phyloP scores from a whole-genome alignment of 208 protist genomes.

The Vickermania ingenoplastis region DNA sequence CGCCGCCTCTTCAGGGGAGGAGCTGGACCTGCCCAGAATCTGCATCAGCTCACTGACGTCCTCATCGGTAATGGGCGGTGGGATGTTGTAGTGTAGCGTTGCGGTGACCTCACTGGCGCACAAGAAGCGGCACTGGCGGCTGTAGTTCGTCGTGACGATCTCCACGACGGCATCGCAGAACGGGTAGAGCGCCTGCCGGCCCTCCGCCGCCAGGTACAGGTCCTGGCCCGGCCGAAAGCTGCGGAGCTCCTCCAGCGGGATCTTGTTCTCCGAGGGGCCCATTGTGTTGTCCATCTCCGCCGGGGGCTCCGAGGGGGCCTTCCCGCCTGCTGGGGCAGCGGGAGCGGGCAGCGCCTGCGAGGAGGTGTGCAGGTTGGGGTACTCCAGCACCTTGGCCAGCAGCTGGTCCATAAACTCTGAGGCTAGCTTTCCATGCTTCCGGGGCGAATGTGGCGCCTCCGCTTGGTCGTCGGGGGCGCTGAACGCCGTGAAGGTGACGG shows the following conservation, averaged over 20 bases:
- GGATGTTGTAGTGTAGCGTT: slow-evolving; percentile 45
- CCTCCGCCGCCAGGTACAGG: slow-evolving; percentile 22
- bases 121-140: slow-evolving; percentile 62
- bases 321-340: too few relatives aligned
- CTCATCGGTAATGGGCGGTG: slow-evolving; percentile 5
- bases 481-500: background rate
- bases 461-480: background rate
- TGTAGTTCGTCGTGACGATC: slow-evolving; percentile 41
- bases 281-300: background rate
- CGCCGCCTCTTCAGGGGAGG: slow-evolving; percentile 12
- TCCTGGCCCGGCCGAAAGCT: background rate
- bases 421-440: background rate
- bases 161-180: slow-evolving; percentile 56
- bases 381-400: background rate
- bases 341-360: background rate
- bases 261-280: background rate
- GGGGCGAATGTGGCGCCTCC: background rate
- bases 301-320: background rate
- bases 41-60: background rate
- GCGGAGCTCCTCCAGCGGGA: background rate
- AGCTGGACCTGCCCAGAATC: background rate
- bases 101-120: slow-evolving; percentile 49
- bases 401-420: slow-evolving; percentile 3
- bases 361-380: background rate
- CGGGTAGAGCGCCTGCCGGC: slow-evolving; percentile 34